phyloP scores from a whole-genome alignment of 2,329 filamentous ascomycete genomes.

The Niveomyces coronatus region DNA sequence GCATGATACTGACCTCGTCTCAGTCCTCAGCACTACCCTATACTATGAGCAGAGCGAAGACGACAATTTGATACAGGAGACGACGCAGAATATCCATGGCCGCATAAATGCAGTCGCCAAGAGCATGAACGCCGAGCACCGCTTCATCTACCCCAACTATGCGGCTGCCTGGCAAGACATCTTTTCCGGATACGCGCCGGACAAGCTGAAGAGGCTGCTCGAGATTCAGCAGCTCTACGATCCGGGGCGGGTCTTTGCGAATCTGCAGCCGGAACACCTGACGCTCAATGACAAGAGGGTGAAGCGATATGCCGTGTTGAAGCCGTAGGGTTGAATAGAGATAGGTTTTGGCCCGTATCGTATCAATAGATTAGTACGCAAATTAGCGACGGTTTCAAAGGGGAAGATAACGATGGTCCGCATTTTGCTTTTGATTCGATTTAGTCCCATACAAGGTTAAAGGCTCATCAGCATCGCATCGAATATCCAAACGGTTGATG shows the following conservation, averaged over 20 bases:
- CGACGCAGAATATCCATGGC: not conserved
- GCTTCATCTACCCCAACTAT: slow-evolving; percentile 5
- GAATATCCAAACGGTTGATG: too few species aligned
- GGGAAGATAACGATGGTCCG: too few species aligned
- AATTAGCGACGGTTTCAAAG: too few species aligned
- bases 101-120: not conserved
- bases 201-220: not conserved
- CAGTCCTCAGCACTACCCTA: not conserved
- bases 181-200: not conserved
- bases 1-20: not conserved
- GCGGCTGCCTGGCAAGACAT: not conserved
- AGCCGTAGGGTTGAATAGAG: too few species aligned
- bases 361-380: too few species aligned
- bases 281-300: not conserved
- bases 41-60: not conserved
- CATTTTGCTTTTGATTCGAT: too few species aligned
- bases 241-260: not conserved
- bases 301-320: too few species aligned
- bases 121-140: not conserved
- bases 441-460: too few species aligned
- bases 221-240: slow-evolving; percentile 1
- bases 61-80: not conserved
- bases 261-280: slow-evolving; percentile 3
- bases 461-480: too few species aligned
- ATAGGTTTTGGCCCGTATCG: too few species aligned